Percentiles rank a stretch among this genome's conserved stretches.
Conservation (phyloP, 768 basidiomycete genomes). For the Suillus discolor region DNA sequence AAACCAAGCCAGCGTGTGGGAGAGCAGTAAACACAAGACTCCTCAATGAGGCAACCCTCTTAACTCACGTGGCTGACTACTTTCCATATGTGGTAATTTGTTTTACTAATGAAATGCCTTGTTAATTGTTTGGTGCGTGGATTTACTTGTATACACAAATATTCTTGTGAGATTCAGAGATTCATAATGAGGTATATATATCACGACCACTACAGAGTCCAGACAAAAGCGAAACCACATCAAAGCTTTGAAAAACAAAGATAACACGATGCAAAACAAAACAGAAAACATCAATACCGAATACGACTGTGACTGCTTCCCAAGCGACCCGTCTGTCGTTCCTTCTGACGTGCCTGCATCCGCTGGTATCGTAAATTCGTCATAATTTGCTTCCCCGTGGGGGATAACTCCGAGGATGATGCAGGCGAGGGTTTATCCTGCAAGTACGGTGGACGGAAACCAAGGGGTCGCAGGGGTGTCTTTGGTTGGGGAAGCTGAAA, state of each 20-base stretch:
- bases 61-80: not conserved
- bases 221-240: constrained; percentile 6
- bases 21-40: not conserved
- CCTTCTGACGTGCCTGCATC: constrained; percentile 34
- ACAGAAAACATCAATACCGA: constrained; percentile 21
- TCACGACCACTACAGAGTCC: constrained; percentile 13
- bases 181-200: constrained; percentile 14
- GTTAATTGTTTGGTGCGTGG: not conserved
- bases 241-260: constrained; percentile 16
- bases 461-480: constrained; percentile 49
- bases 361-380: constrained; percentile 52
- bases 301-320: constrained; percentile 35
- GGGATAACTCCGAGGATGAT: constrained; percentile 75
- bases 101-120: not conserved
- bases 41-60: not conserved
- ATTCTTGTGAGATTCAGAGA: not conserved
- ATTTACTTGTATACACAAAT: not conserved
- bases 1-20: constrained; percentile 10
- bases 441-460: constrained; percentile 34
- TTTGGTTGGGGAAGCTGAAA: constrained; percentile 39
- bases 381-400: constrained; percentile 70
- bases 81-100: not conserved
- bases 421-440: constrained; percentile 56
- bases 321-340: constrained; percentile 31
- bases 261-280: not conserved